A percentile compares a stretch with the other conserved stretches of the same genome.
Evolutionary conservation across 202 grass and related monocot species (phyloP).

Genomic region (Musa balbisiana): DNA sequence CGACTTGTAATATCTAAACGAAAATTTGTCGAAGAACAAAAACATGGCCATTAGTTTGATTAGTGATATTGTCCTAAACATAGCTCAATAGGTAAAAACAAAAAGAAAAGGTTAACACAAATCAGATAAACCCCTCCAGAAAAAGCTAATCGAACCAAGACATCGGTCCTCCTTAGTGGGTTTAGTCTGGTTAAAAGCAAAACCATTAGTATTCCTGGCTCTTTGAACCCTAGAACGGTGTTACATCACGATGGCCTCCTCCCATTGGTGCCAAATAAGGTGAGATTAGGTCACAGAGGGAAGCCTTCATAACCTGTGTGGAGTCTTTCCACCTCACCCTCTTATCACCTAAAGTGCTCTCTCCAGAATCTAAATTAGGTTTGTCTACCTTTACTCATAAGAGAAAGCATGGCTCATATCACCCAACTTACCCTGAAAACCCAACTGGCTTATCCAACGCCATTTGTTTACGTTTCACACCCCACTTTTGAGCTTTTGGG

Average conservation of each 20-base stretch:
- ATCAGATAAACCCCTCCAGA: no score
- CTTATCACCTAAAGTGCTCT: background rate
- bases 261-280: background rate
- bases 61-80: no score
- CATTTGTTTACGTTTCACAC: background rate
- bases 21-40: no score
- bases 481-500: no score
- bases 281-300: background rate
- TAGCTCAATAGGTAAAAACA: no score
- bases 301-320: background rate
- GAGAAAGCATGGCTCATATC: conserved; percentile 1
- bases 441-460: background rate
- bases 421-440: background rate
- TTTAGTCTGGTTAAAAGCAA: conserved; percentile 10
- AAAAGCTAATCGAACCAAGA: background rate
- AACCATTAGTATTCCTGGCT: background rate
- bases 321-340: conserved; percentile 1
- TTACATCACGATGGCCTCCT: background rate
- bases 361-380: background rate
- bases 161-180: background rate
- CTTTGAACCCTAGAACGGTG: background rate
- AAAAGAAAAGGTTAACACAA: background rate
- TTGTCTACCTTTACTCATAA: background rate
- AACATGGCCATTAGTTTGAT: no score
- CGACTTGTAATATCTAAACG: no score